Evolutionary conservation across 2,329 filamentous ascomycete species (phyloP), one percentile per base, ranked within the genome.

Genomic region (Xylaria multiplex): DNA sequence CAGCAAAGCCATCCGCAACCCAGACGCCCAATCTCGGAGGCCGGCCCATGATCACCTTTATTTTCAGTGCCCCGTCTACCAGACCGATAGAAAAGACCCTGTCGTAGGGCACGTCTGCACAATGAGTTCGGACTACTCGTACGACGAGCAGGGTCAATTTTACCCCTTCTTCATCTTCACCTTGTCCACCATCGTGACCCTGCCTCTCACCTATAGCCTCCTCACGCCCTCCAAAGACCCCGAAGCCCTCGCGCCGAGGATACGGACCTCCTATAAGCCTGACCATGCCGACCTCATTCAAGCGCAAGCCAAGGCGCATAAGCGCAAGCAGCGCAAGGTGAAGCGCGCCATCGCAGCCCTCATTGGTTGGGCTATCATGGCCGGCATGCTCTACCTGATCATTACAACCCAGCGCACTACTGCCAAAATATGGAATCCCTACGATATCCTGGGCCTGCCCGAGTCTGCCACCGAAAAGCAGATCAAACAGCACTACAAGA

Each of bases 161-260:
- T 99, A 97, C 85, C 96, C 96, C 73, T 97, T 97, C 87, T 99
- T 99, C 85, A 91, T 98, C 81, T 90, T 97, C 78, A 97, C 94
- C 49, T 86, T 98, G 76, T 89, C 91, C 69, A 90, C 90, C 76
- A 88, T 99, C 72, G 87, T 97, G 80, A 97, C 96, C 40, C 82
- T 97, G 65, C 94, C 95, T 68, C 86, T 97, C 76, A 97, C 95
- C 75, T 97, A 96, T 81, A 92, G 90, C 71, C 89, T 97, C 73
- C 85, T 97, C 75, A 91, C 90, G 77, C 89, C 93, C 50, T 91
- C 87, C 79, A 92, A 83, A 71, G 83, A 93, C 75, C 88, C 93
- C 70, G 91, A 93, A 77, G 91, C 90, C 71, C 91, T 92, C 66
- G 93, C 93, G 69, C 89, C 92, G 60, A 88, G 92, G 77, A 95